Base-by-base conservation (phyloP, 2,329 filamentous ascomycete species). In the Trichophyton schoenleinii region DNA sequence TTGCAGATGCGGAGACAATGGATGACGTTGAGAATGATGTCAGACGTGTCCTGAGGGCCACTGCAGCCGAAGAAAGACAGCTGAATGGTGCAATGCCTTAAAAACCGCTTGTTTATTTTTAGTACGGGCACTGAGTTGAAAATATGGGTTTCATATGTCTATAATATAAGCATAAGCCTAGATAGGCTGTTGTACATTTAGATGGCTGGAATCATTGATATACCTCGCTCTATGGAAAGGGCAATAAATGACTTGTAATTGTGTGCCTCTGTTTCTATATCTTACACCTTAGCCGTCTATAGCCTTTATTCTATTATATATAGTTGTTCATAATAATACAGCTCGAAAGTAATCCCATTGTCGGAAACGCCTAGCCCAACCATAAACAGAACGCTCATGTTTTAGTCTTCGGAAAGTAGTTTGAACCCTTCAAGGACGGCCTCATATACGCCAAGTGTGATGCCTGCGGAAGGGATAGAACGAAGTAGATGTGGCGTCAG, bases 401-500 rank as follows among this genome's bases (percentile, higher is more conserved):
- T 36, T 55, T 55, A 55, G 13, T 55, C 52, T 36, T 55, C 52
- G 34, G 52, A 55, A 55, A 55, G 25, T 28, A 58, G 11, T 8
- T 49, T 59, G 25, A 59, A 44, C 34, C 41, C 41, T 42, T 49
- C 44, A 44, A 59, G 58, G 8, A 59, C 58, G 9, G 44, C 41
- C 44, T 59, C 58, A 36, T 59, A 59, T 20, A 49, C 44, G n/a
- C 41, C 42, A 22, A 59, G 58, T 36, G 58, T 96, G 72, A 96
- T 95, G 67, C 89, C 91, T 7, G 92, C 91, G 67, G 88, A 94
- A 1, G 92, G 92, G 5, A 96, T 91, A 6, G 91, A 91, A 64
- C 91, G 83, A 75, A 96, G 83, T 68, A 96, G 84, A 71, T 96
- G 92, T 53, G 91, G 91, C 11, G 91, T 94, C 69, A 96, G 79